These are phyloP conservation scores for Pseudozyma sp. DNA, from an alignment of 1,284 basidiomycete genomes.

Conservation along the genomic window DNA sequence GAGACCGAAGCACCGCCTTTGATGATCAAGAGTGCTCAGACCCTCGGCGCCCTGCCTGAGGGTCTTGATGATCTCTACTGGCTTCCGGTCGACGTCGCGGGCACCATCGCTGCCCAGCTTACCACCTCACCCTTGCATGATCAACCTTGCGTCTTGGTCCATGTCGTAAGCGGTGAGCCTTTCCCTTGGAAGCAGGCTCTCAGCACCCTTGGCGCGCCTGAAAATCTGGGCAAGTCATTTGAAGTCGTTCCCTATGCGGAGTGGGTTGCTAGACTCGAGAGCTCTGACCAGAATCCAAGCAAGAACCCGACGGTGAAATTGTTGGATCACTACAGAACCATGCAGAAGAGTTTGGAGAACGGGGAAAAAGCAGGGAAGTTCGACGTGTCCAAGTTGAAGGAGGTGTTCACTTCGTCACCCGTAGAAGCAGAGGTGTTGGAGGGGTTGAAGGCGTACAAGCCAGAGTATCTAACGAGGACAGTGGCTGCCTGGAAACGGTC, in stretches of 20 bases:
- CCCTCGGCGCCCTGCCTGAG: conserved; percentile 72
- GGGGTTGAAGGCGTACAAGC: conserved; percentile 20
- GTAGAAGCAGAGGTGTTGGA: conserved; percentile 3
- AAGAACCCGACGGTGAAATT: conserved; percentile 74
- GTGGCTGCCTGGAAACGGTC: conserved; percentile 34
- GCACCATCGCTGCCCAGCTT: conserved; percentile 73
- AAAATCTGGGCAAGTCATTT: conserved; percentile 77
- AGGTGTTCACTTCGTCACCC: conserved; percentile 10
- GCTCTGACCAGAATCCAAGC: conserved; percentile 70
- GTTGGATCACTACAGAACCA: conserved; percentile 70
- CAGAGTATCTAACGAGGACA: conserved; percentile 22
- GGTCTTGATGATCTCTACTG: conserved; percentile 73
- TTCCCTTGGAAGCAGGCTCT: conserved; percentile 74
- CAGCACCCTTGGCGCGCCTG: conserved; percentile 72
- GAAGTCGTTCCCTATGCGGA: conserved; percentile 78
- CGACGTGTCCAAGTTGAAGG: conserved; percentile 17
- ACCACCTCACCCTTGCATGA: conserved; percentile 56
- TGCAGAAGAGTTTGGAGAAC: conserved; percentile 57
- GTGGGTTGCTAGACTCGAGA: conserved; percentile 72
- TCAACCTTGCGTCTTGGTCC: conserved; percentile 17
- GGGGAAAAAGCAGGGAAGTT: conserved; percentile 11
- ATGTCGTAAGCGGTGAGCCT: conserved; percentile 32
- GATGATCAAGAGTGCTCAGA: conserved; percentile 71
- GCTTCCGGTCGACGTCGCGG: conserved; percentile 76
- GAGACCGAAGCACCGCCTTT: conserved; percentile 73